A percentile compares a stretch with the other conserved stretches of the same genome.
Conservation (phyloP, 345 rosid genomes). For the Nephelium lappaceum region DNA sequence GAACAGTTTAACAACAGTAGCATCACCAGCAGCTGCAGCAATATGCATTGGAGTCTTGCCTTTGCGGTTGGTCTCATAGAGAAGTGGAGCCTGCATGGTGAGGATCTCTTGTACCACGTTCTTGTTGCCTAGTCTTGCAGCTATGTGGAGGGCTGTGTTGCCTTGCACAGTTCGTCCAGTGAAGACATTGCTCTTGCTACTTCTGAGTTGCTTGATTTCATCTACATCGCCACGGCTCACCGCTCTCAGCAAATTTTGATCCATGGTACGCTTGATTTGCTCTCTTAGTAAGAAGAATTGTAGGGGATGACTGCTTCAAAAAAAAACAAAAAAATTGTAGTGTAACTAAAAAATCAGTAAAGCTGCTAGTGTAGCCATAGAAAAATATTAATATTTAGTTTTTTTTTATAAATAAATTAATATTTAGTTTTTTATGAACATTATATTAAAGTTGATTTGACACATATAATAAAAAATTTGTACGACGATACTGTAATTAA, state of each 20-base stretch:
- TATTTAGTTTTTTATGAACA: too few relatives aligned
- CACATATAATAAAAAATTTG: too few relatives aligned
- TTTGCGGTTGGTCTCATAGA: neutral
- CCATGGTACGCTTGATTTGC: neutral
- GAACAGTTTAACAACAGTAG: neutral
- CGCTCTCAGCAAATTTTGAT: neutral
- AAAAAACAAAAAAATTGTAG: too few relatives aligned
- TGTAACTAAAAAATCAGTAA: too few relatives aligned
- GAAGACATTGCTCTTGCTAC: neutral
- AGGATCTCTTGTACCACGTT: neutral
- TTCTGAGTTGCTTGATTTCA: neutral
- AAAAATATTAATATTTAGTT: too few relatives aligned
- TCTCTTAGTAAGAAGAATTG: too few relatives aligned
- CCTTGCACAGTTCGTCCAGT: neutral
- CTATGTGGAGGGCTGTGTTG: neutral
- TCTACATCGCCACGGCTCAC: neutral
- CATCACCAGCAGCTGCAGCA: neutral
- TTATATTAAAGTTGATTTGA: too few relatives aligned
- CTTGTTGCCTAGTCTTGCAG: constrained; percentile 1
- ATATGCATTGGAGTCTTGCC: constrained; percentile 7
- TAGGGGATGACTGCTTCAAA: too few relatives aligned
- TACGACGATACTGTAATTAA: too few relatives aligned
- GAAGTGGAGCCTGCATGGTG: neutral
- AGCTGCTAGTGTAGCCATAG: too few relatives aligned
- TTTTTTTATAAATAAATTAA: too few relatives aligned